These are phyloP conservation scores for Gossypium thurberi DNA, from an alignment of 345 rosid genomes.

Conservation along the genomic window DNA sequence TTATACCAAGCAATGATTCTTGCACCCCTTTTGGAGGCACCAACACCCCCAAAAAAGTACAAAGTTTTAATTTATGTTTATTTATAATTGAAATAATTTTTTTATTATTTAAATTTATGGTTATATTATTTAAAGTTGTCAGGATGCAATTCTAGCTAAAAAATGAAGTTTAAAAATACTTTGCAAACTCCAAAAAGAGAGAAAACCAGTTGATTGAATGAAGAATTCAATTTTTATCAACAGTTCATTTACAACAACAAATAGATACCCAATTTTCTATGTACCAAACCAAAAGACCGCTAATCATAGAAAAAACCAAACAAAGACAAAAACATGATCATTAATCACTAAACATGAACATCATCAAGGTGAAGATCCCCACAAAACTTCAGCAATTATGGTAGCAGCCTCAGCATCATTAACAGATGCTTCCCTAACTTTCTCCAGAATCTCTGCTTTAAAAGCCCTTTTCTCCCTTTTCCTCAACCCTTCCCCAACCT, in stretches of 20 bases:
- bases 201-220: background rate
- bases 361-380: conserved; percentile 65
- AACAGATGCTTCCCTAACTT: conserved; percentile 38
- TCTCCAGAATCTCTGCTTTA: conserved; percentile 43
- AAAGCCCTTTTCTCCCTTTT: conserved; percentile 60
- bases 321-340: background rate
- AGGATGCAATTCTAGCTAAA: no score
- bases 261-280: background rate
- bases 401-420: conserved; percentile 63
- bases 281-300: background rate
- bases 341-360: background rate
- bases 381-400: conserved; percentile 61
- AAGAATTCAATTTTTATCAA: conserved; percentile 12
- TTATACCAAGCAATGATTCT: conserved; percentile 13
- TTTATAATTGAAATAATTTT: background rate
- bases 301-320: background rate
- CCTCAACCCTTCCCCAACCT: conserved; percentile 70
- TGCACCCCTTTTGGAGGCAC: background rate
- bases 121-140: no score
- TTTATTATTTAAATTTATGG: no score
- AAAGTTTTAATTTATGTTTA: background rate
- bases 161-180: no score
- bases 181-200: background rate
- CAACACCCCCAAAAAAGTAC: background rate
- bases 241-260: conserved; percentile 6